These are phyloP conservation scores for Citrus sinensis DNA, from an alignment of 345 rosid genomes.

Conservation along the genomic window DVS_A1.0 CM039165.1:34718501-34719000, in stretches of 20 bases:
- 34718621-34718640: too few species aligned
- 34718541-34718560: conserved; percentile 1
- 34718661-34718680: background rate
- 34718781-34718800: background rate
- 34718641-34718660: background rate
- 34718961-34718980: too few species aligned
- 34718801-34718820: background rate
- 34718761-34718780: background rate
- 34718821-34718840: background rate
- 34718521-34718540: background rate
- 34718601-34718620: too few species aligned
- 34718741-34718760: too few species aligned
- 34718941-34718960: background rate
- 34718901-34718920: background rate
- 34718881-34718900: background rate
- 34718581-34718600: background rate
- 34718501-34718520: background rate
- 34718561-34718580: background rate
- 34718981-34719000: background rate
- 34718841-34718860: background rate
- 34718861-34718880: background rate
- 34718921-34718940: background rate
- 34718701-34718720: background rate
- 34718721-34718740: background rate
- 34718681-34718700: background rate